These are phyloP conservation scores for Fusarium papillatum DNA, from an alignment of 2,329 filamentous ascomycete species.

Conservation along the genomic window DNA sequence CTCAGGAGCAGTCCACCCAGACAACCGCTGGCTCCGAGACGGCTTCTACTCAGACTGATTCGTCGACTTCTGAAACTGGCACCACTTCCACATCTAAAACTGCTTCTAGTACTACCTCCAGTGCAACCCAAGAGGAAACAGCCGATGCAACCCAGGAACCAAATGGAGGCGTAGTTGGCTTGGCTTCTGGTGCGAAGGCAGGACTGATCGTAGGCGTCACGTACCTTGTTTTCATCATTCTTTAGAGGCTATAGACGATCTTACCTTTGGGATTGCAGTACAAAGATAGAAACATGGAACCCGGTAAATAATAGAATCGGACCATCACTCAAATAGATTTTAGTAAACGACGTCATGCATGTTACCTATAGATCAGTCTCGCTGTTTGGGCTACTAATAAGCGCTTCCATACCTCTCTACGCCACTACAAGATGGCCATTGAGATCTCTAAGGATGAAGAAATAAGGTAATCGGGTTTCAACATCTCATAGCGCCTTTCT, in stretches of 20 bases:
- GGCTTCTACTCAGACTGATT: neutral
- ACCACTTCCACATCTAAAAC: neutral
- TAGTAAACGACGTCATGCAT: too few relatives aligned
- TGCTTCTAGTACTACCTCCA: neutral
- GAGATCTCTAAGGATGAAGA: too few relatives aligned
- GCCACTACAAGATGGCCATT: rapidly evolving
- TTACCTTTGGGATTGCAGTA: too few relatives aligned
- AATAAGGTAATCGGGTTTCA: too few relatives aligned
- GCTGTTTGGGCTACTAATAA: too few relatives aligned
- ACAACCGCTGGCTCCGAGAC: neutral
- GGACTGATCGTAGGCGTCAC: neutral
- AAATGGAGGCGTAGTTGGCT: neutral
- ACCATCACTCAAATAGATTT: too few relatives aligned
- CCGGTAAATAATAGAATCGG: too few relatives aligned
- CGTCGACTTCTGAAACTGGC: neutral
- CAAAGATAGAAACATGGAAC: too few relatives aligned
- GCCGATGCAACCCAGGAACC: neutral
- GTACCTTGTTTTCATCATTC: neutral
- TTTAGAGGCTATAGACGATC: too few relatives aligned
- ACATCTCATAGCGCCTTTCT: slow-evolving; percentile 47
- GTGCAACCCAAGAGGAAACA: neutral
- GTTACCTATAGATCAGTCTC: too few relatives aligned
- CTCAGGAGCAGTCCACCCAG: neutral
- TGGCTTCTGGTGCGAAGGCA: neutral
- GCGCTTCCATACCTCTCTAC: too few relatives aligned